A percentile compares a stretch with the other conserved stretches of the same genome.
phyloP scores from a whole-genome alignment of 2,329 filamentous ascomycete genomes.

The Aspergillus luchuensis region DNA sequence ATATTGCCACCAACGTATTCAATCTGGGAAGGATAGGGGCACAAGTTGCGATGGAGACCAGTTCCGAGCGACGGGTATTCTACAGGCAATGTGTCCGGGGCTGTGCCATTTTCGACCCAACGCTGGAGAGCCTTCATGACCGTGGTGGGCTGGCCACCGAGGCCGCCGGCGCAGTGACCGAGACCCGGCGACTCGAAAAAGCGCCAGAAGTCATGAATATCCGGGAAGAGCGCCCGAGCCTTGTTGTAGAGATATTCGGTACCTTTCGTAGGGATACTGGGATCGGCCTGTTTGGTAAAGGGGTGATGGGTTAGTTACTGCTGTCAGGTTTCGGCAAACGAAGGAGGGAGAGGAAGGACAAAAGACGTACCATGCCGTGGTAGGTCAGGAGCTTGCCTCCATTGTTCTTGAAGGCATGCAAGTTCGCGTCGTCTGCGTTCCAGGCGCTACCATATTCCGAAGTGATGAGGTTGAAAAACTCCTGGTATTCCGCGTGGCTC shows the following conservation, averaged over 20 bases:
- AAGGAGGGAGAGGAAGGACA: not conserved
- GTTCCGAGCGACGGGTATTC: conserved; percentile 1
- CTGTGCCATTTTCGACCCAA: conserved; percentile 20
- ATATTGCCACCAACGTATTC: not conserved
- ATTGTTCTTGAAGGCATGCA: not conserved
- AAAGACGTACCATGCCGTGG: not conserved
- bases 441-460: not conserved
- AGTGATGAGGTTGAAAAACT: conserved; percentile 3
- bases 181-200: conserved; percentile 12
- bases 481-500: conserved; percentile 2
- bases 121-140: conserved; percentile 9
- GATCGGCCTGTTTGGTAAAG: not conserved
- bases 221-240: not conserved
- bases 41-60: not conserved
- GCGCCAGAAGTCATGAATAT: conserved; percentile 9
- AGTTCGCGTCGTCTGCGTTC: not conserved
- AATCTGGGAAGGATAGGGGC: conserved; percentile 5
- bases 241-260: conserved; percentile 1
- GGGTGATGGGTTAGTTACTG: not conserved
- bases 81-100: conserved; percentile 19
- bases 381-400: not conserved
- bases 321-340: too few species aligned
- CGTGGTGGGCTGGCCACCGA: conserved; percentile 15
- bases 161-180: conserved; percentile 11
- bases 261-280: not conserved